These are phyloP conservation scores for Russula griseocarnosa DNA, from an alignment of 768 basidiomycete genomes.

Conservation along the genomic window DNA sequence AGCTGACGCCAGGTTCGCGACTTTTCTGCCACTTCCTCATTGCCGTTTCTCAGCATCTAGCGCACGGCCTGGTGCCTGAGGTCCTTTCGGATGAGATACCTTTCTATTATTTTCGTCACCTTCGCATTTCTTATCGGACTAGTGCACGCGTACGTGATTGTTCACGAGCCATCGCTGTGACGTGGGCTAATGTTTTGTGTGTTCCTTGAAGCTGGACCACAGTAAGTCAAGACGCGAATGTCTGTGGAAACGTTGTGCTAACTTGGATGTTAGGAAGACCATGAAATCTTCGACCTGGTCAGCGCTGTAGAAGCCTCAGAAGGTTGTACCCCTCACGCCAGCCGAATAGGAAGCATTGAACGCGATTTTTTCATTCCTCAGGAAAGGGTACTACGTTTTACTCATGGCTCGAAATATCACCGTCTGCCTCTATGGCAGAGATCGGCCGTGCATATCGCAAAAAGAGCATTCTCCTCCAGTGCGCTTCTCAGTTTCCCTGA, in stretches of 20 bases:
- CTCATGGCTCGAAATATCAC: conserved; percentile 80
- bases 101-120: conserved; percentile 45
- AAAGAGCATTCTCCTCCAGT: conserved; percentile 89
- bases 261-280: conserved; percentile 60
- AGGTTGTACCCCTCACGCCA: conserved; percentile 42
- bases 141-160: conserved; percentile 54
- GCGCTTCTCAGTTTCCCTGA: conserved; percentile 34
- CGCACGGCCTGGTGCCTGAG: background rate
- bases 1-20: background rate
- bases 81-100: conserved; percentile 46
- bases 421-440: conserved; percentile 67
- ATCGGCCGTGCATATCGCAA: conserved; percentile 90
- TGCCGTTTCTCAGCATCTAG: conserved; percentile 21
- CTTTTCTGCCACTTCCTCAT: background rate
- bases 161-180: background rate
- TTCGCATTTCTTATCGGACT: conserved; percentile 51
- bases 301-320: conserved; percentile 74
- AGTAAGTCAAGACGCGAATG: conserved; percentile 35
- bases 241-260: background rate
- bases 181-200: conserved; percentile 1
- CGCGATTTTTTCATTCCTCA: conserved; percentile 29
- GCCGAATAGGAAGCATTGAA: background rate
- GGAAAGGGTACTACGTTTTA: conserved; percentile 94
- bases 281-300: conserved; percentile 96
- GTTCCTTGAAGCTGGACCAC: conserved; percentile 60